These are phyloP conservation scores for Isatis tinctoria DNA, from an alignment of 345 rosid species.

Conservation along the genomic window DNA sequence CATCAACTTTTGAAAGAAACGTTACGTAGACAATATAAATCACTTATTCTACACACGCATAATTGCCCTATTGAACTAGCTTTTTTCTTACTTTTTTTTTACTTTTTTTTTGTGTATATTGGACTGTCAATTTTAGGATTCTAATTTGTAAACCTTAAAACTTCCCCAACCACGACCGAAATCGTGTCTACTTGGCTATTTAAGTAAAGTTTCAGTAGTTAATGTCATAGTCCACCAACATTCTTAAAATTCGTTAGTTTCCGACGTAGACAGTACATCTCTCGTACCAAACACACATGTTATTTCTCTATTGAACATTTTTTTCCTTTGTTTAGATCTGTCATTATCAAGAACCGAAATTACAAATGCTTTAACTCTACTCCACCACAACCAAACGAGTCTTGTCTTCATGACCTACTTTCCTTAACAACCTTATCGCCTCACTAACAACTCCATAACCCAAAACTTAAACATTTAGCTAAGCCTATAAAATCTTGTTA, in stretches of 20 bases:
- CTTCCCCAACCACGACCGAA: conserved; percentile 34
- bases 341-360: conserved; percentile 15
- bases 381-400: conserved; percentile 34
- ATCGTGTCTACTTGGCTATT: neutral
- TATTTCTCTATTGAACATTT: neutral
- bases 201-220: neutral
- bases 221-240: conserved; percentile 9
- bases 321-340: neutral
- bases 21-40: neutral
- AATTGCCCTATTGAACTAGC: neutral
- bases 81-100: no score
- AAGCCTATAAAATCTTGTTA: conserved; percentile 21
- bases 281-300: neutral
- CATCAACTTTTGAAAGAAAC: neutral
- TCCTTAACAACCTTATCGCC: conserved; percentile 46
- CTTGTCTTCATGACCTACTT: conserved; percentile 56
- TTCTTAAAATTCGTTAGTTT: neutral
- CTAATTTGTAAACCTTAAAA: conserved; percentile 22
- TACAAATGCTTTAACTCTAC: conserved; percentile 39
- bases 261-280: neutral
- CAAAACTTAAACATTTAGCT: neutral
- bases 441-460: conserved; percentile 41
- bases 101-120: neutral
- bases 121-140: conserved; percentile 12
- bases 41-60: no score